Evolutionary conservation across 768 basidiomycete species (phyloP).

Genomic region (Macrolepiota fuliginosa): DNA sequence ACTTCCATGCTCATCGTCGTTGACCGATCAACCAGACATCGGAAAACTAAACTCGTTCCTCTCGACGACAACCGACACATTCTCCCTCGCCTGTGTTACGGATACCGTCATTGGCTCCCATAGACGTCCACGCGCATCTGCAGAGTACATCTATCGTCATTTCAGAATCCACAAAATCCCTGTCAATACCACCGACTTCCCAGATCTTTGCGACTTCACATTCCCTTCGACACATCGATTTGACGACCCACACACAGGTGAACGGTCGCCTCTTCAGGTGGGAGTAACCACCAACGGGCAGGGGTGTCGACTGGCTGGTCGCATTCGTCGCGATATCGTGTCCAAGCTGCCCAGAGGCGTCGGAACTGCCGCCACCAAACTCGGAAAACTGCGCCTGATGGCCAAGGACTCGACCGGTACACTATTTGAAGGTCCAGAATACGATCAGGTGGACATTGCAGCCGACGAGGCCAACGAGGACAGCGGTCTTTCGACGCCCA

Average conservation of each 20-base stretch:
- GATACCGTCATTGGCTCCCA: constrained; percentile 59
- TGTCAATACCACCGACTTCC: constrained; percentile 86
- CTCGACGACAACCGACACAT: constrained; percentile 20
- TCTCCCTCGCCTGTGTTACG: constrained; percentile 71
- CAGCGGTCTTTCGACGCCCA: constrained; percentile 54
- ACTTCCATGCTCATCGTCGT: constrained; percentile 35
- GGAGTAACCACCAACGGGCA: constrained; percentile 90
- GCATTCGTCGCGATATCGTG: constrained; percentile 83
- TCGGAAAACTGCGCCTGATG: constrained; percentile 65
- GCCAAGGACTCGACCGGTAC: constrained; percentile 35
- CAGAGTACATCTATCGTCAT: constrained; percentile 51
- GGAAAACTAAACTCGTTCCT: constrained; percentile 50
- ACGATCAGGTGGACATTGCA: constrained; percentile 22
- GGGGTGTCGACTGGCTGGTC: constrained; percentile 80
- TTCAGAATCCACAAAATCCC: constrained; percentile 63
- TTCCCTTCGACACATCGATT: constrained; percentile 88
- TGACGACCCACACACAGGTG: constrained; percentile 41
- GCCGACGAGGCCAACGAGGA: constrained; percentile 55
- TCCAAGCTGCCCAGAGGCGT: constrained; percentile 67
- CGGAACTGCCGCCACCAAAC: constrained; percentile 70
- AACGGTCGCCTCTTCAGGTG: constrained; percentile 60
- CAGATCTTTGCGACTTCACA: constrained; percentile 84
- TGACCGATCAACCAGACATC: constrained; percentile 28
- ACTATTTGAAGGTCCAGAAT: constrained; percentile 15
- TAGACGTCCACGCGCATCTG: constrained; percentile 50